These are phyloP conservation scores for Debaryomycetaceae sp. DNA, from an alignment of 1,139 yeast genomes.

Conservation along the genomic window DNA sequence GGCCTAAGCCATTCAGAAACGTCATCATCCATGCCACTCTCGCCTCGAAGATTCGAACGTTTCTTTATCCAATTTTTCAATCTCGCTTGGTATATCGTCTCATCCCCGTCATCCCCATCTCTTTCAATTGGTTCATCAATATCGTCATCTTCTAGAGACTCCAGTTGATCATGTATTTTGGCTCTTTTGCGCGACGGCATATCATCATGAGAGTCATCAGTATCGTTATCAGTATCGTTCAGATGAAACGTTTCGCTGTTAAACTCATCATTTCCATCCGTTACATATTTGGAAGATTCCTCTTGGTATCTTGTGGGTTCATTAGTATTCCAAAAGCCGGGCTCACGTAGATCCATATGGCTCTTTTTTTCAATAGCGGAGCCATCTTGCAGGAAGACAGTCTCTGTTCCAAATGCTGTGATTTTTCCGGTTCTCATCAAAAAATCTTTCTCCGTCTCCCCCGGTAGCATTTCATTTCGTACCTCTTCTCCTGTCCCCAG, in stretches of 20 bases:
- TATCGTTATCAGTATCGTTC: neutral
- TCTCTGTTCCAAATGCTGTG: conserved; percentile 84
- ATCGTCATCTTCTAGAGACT: conserved; percentile 9
- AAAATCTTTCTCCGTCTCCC: conserved; percentile 76
- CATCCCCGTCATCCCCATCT: conserved; percentile 76
- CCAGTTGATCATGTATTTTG: conserved; percentile 18
- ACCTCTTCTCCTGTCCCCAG: conserved; percentile 2
- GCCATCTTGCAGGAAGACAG: conserved; percentile 44
- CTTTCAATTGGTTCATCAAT: conserved; percentile 9
- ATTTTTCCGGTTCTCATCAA: conserved; percentile 86
- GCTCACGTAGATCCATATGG: conserved; percentile 33
- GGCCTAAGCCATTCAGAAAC: conserved; percentile 65
- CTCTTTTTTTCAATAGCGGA: conserved; percentile 18
- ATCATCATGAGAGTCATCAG: conserved; percentile 4
- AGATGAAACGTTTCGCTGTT: conserved; percentile 6
- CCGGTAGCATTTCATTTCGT: conserved; percentile 39
- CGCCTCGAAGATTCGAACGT: conserved; percentile 33
- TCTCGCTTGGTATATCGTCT: conserved; percentile 54
- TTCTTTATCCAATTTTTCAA: conserved; percentile 55
- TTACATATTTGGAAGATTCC: neutral
- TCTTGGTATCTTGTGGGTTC: neutral
- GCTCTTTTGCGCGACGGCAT: conserved; percentile 12
- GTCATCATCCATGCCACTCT: conserved; percentile 14
- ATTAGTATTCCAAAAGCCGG: conserved; percentile 26
- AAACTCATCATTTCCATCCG: conserved; percentile 13